Conservation (phyloP, 106 monocot genomes). For the Allium sativum region DNA sequence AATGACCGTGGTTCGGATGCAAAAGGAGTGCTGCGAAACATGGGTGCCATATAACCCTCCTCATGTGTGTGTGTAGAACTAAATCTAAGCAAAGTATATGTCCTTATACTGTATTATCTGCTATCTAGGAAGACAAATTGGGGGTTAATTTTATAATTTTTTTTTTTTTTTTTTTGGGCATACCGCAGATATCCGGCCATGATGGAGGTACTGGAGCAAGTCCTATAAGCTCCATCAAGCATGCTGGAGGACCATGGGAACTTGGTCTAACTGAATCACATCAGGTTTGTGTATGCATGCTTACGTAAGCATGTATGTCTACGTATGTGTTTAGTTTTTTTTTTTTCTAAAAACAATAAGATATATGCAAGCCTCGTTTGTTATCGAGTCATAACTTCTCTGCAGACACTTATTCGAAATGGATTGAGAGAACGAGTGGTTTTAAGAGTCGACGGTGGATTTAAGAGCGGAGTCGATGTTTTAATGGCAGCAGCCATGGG, state of each 20-base stretch:
- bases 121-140: too few species aligned
- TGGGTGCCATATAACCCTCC: too few species aligned
- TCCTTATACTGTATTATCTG: too few species aligned
- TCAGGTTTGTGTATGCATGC: conserved; percentile 32
- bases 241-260: conserved; percentile 99
- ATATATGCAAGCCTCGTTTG: too few species aligned
- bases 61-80: too few species aligned
- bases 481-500: conserved; percentile 97
- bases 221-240: conserved; percentile 97
- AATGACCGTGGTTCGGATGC: too few species aligned
- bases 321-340: too few species aligned
- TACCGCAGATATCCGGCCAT: conserved; percentile 88
- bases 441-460: conserved; percentile 96
- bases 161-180: conserved; percentile 1
- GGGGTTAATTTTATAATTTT: neutral
- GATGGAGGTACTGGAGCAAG: conserved; percentile 99
- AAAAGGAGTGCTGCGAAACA: too few species aligned
- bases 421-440: conserved; percentile 94
- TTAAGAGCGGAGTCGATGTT: conserved; percentile 94
- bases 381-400: neutral
- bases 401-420: conserved; percentile 84
- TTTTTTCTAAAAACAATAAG: too few species aligned
- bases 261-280: conserved; percentile 93
- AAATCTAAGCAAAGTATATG: too few species aligned
- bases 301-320: too few species aligned